Evolutionary conservation across 2,329 filamentous ascomycete species (phyloP), one percentile per base, ranked within the genome.

Genomic region (Cercospora nicotianae): DNA sequence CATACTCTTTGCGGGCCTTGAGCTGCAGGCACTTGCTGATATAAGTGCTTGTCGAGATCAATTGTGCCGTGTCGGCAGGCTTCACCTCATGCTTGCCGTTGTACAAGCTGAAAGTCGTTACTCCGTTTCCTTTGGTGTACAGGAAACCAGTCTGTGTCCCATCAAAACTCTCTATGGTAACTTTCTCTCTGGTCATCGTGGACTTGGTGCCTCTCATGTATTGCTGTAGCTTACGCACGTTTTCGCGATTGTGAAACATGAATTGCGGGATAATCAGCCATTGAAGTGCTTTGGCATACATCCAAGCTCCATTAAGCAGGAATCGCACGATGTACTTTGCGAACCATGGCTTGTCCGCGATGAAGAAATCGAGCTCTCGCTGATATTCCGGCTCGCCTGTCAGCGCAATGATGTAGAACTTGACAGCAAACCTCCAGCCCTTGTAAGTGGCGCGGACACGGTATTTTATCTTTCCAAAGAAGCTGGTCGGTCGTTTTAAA

Each of bases 41-140:
- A 73, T 86, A 87, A 3, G 79, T 82, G 64, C 81, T 84, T 66
- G 86, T 76, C 12, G 79, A 79, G 23, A 80, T 80, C 39, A 87
- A 78, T 7, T 76, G 69, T 61, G 72, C 80, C 61, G 78, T 77
- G 65, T 74, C 79, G 66, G 79, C 75, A 0, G 85, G 85, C 68
- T 86, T 83, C 18, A 77, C 74, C 64, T 82, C 81, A 67, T 81
- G 78, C 10, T 70, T 68, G 4, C 79, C 79, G 60, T 71, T 69
- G 63, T 81, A 81, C 63, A 77, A 78, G 23, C 76, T 71, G 23
- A 81, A 66, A 62, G 39, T 60, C 6, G 42, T 61, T 8, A 66
- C 33, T 8, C 59, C 64, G 28, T 66, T 62, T 4, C 39, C 58
- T 45, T 66, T 62, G 4, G 58, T 61, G 26, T 57, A n/a, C 9